A percentile compares a stretch with the other conserved stretches of the same genome.
These are phyloP conservation scores for Leptographium flavum DNA, from an alignment of 2,329 filamentous ascomycete genomes.

Conservation along the genomic window DNA sequence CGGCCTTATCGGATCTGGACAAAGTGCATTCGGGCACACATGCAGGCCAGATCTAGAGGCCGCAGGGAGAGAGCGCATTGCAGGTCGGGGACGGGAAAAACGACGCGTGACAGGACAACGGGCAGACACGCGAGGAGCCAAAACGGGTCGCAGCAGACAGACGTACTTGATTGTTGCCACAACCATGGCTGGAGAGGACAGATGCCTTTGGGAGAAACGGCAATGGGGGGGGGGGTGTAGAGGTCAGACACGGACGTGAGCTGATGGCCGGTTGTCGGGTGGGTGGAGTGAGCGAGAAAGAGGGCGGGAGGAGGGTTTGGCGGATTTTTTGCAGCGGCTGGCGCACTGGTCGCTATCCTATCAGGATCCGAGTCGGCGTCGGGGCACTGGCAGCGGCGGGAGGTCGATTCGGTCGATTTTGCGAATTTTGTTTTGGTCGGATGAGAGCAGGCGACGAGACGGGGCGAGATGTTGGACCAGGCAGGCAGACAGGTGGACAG, in stretches of 20 bases:
- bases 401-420: too few relatives aligned
- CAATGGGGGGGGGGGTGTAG: neutral
- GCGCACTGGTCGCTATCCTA: neutral
- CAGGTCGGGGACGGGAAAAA: neutral
- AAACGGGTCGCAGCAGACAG: conserved; percentile 11
- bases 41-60: neutral
- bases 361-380: too few relatives aligned
- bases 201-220: neutral
- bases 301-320: neutral
- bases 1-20: neutral
- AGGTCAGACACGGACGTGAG: neutral
- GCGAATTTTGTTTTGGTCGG: too few relatives aligned
- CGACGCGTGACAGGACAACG: neutral
- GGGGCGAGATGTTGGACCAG: neutral
- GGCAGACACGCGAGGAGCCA: neutral
- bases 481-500: too few relatives aligned
- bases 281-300: neutral
- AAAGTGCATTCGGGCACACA: neutral
- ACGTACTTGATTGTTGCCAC: conserved; percentile 53
- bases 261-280: neutral
- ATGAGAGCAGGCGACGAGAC: neutral
- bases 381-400: too few relatives aligned
- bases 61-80: neutral
- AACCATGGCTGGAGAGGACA: conserved; percentile 35
- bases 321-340: too few relatives aligned